These are phyloP conservation scores for Lichtheimia hyalospora DNA, from an alignment of 371 early-diverging fungal species.

Conservation along the genomic window DNA sequence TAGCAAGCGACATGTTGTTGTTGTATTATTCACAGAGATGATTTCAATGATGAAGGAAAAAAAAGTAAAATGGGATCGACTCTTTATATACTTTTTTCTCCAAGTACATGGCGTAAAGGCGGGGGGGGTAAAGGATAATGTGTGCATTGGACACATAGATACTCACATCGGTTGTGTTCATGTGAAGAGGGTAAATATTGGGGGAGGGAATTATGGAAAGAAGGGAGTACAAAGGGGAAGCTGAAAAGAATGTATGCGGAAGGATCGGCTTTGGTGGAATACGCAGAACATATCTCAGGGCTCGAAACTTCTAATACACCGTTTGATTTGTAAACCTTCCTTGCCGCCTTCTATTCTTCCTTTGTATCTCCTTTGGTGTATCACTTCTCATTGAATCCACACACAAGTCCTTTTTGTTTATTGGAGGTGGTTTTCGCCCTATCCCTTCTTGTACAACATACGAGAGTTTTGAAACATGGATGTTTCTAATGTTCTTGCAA, in stretches of 20 bases:
- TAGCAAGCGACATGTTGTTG: slow-evolving; percentile 25
- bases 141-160: background rate
- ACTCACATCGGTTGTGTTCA: background rate
- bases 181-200: background rate
- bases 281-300: no score
- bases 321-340: no score
- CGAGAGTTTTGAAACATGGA: no score
- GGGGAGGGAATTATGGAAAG: background rate
- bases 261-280: background rate
- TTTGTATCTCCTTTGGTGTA: no score
- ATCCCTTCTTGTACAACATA: no score
- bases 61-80: background rate
- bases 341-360: no score
- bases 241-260: background rate
- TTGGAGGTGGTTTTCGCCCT: no score
- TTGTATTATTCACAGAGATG: background rate
- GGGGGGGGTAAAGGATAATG: background rate
- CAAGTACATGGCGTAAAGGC: background rate
- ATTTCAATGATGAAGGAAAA: background rate
- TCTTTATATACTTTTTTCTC: background rate
- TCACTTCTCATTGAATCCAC: no score
- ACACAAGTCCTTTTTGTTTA: no score
- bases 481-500: no score
- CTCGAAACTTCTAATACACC: no score
- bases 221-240: background rate